Conservation (phyloP, 176 grass and related monocot species). For the Triticum monococcum region DNA sequence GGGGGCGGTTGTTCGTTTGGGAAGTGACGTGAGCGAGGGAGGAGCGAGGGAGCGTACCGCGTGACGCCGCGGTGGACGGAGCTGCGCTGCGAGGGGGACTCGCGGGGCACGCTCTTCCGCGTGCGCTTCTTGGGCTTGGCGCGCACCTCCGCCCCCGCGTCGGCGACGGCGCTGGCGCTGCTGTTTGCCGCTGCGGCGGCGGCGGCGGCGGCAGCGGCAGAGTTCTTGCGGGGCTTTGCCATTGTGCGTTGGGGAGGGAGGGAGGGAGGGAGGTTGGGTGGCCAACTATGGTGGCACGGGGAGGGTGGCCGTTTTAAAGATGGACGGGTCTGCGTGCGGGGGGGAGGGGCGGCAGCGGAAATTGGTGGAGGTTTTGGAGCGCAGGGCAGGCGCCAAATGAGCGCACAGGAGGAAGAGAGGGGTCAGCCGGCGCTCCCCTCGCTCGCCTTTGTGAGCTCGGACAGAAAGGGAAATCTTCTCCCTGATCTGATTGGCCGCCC, state of each 20-base stretch:
- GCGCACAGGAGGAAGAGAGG: slow-evolving; percentile 22
- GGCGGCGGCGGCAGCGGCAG: background rate
- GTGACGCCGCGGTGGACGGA: slow-evolving; percentile 86
- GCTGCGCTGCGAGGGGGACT: slow-evolving; percentile 77
- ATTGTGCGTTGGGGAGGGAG: slow-evolving; percentile 3
- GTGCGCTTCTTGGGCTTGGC: slow-evolving; percentile 81
- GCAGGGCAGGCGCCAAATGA: slow-evolving; percentile 47
- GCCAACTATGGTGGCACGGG: slow-evolving; percentile 29
- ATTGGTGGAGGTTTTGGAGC: slow-evolving; percentile 23
- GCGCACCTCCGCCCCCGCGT: background rate
- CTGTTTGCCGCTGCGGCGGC: background rate
- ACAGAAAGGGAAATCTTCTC: background rate
- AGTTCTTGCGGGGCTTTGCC: slow-evolving; percentile 46
- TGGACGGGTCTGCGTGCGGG: background rate
- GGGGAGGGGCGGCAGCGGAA: slow-evolving; percentile 34
- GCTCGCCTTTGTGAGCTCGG: background rate
- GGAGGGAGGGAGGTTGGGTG: slow-evolving; percentile 33
- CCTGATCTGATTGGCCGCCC: slow-evolving; percentile 39
- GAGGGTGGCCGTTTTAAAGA: slow-evolving; percentile 37
- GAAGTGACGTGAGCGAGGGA: too few relatives aligned
- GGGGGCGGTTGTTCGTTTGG: background rate
- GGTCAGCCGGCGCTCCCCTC: slow-evolving; percentile 15
- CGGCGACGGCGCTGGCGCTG: background rate
- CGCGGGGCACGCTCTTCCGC: slow-evolving; percentile 68
- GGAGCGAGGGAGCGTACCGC: slow-evolving; percentile 27